Evolutionary conservation across 495 filamentous ascomycete genomes (phyloP), one percentile per base, ranked within the genome.

Genomic region (Aspergillus avenaceus): DNA sequence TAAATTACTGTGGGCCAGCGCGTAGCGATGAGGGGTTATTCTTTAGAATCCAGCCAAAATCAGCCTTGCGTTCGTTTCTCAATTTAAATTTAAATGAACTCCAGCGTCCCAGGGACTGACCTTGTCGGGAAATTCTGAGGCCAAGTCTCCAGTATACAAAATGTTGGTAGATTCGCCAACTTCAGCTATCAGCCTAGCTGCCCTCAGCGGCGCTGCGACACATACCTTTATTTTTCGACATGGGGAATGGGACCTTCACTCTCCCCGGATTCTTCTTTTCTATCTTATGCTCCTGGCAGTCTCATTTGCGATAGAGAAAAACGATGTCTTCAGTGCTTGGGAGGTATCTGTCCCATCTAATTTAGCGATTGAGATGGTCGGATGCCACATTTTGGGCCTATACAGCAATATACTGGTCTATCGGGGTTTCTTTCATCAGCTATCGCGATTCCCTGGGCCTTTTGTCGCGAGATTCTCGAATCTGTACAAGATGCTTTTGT

Each of bases 371-470:
- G 25, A 25, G 19, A 19, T 19, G 5, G 40, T 42, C 6, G 21
- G 22, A n/a, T 24, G 18, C 6, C 40, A 42, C 14, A 13, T 50
- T 14, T n/a, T 32, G 22, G 52, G 52, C 3, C 14, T 55, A 1
- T 72, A 65, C 32, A 37, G 16, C 4, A 72, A 64, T 47, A 62
- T 77, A 32, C 12, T 72, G 0, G 8, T 65, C 28, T 73, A 72
- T 38, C 66, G 73, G 9, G 44, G 41, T 0, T 56, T 66, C 25
- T 66, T 64, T 8, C 67, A 72, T 48, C 66, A 59, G 4, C 49
- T 77, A 5, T 40, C 37, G 3, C 27, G 24, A 22, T 76, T 77
- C 44, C 69, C 69, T 0, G 73, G 73, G 5, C 70, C 73, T 7
- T 59, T 65, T 21, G n/a, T 52, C 7, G 63, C 54, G 1, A 56